Percentiles rank a stretch among this genome's conserved stretches.
phyloP scores from a whole-genome alignment of 805 yeast species.

The Jamesozyma hellenica region DNA sequence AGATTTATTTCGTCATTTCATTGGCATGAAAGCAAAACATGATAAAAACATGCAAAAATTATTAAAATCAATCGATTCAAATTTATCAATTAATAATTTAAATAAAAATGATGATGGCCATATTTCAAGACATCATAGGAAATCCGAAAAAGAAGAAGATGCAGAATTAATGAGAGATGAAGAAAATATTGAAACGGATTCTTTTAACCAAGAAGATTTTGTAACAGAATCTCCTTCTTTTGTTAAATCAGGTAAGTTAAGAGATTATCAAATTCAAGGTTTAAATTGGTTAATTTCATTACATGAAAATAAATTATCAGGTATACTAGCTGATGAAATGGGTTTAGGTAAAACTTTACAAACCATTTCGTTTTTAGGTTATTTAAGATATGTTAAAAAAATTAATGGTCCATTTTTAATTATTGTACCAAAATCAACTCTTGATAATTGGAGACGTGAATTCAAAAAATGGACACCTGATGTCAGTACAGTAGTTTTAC shows the following conservation, averaged over 20 bases:
- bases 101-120: conserved; percentile 24
- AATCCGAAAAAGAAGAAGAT: conserved; percentile 92
- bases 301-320: conserved; percentile 80
- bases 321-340: conserved; percentile 96
- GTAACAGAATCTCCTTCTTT: conserved; percentile 78
- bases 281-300: conserved; percentile 87
- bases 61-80: conserved; percentile 28
- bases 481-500: conserved; percentile 72
- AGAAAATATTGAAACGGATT: conserved; percentile 41
- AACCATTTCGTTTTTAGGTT: conserved; percentile 86
- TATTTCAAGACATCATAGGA: conserved; percentile 50
- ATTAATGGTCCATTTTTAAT: conserved; percentile 86
- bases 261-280: conserved; percentile 93
- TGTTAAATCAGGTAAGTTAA: conserved; percentile 56
- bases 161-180: conserved; percentile 82
- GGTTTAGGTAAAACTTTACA: conserved; percentile 94
- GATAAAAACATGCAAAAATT: conserved; percentile 61
- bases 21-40: conserved; percentile 68
- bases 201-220: conserved; percentile 47
- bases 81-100: conserved; percentile 35
- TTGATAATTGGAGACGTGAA: conserved; percentile 94
- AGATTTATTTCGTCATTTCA: conserved; percentile 79
- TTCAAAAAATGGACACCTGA: conserved; percentile 95
- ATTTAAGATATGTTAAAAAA: conserved; percentile 63
- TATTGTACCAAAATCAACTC: conserved; percentile 89